Evolutionary conservation across 768 basidiomycete species (phyloP).

Genomic region (Pholiota molesta): DNA sequence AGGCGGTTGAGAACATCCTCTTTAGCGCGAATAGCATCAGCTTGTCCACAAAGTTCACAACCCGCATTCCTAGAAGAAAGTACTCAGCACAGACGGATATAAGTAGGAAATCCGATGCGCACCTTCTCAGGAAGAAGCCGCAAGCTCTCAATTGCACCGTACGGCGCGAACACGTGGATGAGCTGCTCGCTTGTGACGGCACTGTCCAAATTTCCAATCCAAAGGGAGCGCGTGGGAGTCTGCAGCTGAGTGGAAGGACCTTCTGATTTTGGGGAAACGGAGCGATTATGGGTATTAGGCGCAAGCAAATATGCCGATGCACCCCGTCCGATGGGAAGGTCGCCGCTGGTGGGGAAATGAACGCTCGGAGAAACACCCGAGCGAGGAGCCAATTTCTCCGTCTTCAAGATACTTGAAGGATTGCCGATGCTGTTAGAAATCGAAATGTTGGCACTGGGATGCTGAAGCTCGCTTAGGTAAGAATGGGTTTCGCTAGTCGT

Average conservation of each 20-base stretch:
- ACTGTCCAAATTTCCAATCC: slow-evolving; percentile 98
- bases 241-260: slow-evolving; percentile 75
- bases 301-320: slow-evolving; percentile 69
- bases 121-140: slow-evolving; percentile 97
- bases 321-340: slow-evolving; percentile 53
- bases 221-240: slow-evolving; percentile 92
- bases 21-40: slow-evolving; percentile 96
- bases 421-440: slow-evolving; percentile 40
- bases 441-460: slow-evolving; percentile 43
- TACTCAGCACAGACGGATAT: slow-evolving; percentile 4
- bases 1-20: slow-evolving; percentile 97
- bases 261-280: slow-evolving; percentile 85
- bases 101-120: slow-evolving; percentile 14
- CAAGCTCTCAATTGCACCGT: slow-evolving; percentile 96
- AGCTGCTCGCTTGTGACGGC: slow-evolving; percentile 94
- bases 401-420: slow-evolving; percentile 61
- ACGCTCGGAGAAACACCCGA: slow-evolving; percentile 54
- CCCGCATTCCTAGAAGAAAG: slow-evolving; percentile 79
- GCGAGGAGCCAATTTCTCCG: slow-evolving; percentile 56
- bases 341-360: slow-evolving; percentile 67
- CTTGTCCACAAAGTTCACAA: slow-evolving; percentile 97
- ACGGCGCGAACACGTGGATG: slow-evolving; percentile 93
- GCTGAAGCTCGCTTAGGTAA: slow-evolving; percentile 59
- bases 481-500: slow-evolving; percentile 57
- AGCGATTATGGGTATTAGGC: slow-evolving; percentile 68